A percentile compares a stretch with the other conserved stretches of the same genome.
Evolutionary conservation across 352 stramenopile species (phyloP).

Genomic region (Phytophthora uliginosa): DNA sequence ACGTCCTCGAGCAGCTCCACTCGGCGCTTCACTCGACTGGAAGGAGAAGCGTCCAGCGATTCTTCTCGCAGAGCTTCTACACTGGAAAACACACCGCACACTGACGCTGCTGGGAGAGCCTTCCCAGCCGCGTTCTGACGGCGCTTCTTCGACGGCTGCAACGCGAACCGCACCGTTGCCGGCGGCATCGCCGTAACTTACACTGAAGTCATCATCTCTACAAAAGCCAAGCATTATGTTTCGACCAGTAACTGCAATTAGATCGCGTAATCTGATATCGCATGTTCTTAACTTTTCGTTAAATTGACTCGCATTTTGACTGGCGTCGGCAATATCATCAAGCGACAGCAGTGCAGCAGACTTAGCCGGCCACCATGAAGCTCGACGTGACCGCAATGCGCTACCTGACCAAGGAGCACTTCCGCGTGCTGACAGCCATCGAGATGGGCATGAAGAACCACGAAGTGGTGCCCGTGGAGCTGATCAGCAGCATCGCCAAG

Average conservation of each 20-base stretch:
- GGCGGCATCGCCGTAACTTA: not conserved
- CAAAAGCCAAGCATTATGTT: not conserved
- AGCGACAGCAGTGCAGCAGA: conserved; percentile 12
- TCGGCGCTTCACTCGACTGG: conserved; percentile 19
- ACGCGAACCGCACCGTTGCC: conserved; percentile 39
- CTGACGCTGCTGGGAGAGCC: not conserved
- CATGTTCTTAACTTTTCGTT: conserved; percentile 8
- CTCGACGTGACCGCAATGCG: conserved; percentile 95
- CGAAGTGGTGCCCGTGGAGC: conserved; percentile 96
- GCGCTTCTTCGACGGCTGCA: conserved; percentile 46
- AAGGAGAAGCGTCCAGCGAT: not conserved
- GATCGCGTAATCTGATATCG: conserved; percentile 3
- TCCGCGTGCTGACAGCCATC: conserved; percentile 98
- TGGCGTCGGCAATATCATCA: conserved; percentile 23
- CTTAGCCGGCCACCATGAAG: conserved; percentile 75
- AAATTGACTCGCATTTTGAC: conserved; percentile 20
- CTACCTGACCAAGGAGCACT: conserved; percentile 97
- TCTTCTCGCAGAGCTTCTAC: conserved; percentile 15
- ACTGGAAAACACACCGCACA: conserved; percentile 17
- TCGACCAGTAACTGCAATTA: conserved; percentile 9
- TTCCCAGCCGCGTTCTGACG: conserved; percentile 8
- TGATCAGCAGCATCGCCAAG: conserved; percentile 98
- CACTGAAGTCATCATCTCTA: not conserved
- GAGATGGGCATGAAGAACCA: conserved; percentile 99
- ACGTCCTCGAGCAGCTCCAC: conserved; percentile 68